These are phyloP conservation scores for Osmanthus fragrans DNA, from an alignment of 257 asterid species.

Conservation along the genomic window DNA sequence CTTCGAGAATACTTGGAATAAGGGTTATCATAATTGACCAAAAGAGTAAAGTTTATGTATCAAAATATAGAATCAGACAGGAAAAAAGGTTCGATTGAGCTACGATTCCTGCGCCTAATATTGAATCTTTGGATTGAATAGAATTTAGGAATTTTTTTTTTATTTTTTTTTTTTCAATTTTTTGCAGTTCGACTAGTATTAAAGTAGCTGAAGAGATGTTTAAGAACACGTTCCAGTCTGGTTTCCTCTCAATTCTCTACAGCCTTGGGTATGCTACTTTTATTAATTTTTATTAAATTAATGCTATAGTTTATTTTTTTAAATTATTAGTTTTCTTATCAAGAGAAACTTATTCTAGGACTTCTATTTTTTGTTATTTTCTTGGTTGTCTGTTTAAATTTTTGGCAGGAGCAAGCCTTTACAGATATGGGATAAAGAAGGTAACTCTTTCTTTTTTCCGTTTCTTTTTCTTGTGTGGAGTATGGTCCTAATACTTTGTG, in stretches of 20 bases:
- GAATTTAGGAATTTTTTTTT: background rate
- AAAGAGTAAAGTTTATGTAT: background rate
- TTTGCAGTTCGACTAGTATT: slow-evolving; percentile 12
- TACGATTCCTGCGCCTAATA: background rate
- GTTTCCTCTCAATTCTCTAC: slow-evolving; percentile 86
- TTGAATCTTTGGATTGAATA: background rate
- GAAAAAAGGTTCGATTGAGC: background rate
- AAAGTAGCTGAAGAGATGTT: slow-evolving; percentile 57
- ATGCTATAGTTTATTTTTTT: background rate
- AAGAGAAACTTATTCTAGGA: slow-evolving; percentile 2
- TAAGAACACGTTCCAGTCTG: slow-evolving; percentile 94
- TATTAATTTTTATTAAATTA: background rate
- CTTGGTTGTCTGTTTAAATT: background rate
- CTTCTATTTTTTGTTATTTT: background rate
- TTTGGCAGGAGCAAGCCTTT: slow-evolving; percentile 88
- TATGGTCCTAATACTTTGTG: background rate
- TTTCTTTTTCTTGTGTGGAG: background rate
- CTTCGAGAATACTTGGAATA: background rate
- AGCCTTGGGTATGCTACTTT: slow-evolving; percentile 74
- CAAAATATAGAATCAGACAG: background rate
- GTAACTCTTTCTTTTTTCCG: slow-evolving; percentile 25
- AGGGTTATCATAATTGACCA: background rate
- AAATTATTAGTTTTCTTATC: slow-evolving; percentile 2
- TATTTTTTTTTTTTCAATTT: no score
- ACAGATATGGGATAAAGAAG: slow-evolving; percentile 99